Evolutionary conservation across 805 yeast genomes (phyloP), one percentile per base, ranked within the genome.

Genomic region (Schizosaccharomyces japonicus): DNA sequence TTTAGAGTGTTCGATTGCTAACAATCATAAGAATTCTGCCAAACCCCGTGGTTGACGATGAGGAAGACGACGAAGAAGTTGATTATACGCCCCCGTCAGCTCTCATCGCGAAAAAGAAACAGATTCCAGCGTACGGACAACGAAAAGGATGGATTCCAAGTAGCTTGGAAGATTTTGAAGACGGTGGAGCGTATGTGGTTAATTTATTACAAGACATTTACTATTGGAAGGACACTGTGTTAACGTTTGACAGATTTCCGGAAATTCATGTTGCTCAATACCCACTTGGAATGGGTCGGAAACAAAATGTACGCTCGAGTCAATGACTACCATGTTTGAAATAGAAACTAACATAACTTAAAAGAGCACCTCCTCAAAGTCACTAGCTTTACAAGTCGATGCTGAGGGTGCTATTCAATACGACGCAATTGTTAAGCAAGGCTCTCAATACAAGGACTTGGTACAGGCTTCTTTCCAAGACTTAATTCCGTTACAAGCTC

Each of bases 401-500:
- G 48, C 52, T 13, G 52, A 58, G 1, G 66, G 66, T 8, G 50
- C 53, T 34, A 53, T 59, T 39, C 53, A 57, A 28, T 62, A 62
- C 51, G 57, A 54, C 39, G 55, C 57, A 5, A 54, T 62, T 29
- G 64, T 63, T 1, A 42, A 50, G 19, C 61, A 58, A 39, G 66
- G 66, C 3, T 63, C 57, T 46, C 50, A 53, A 1, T 19, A 51
- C 3, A 51, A 49, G 10, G 44, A 66, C 28, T 54, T 55, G 8
- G 63, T 64, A 13, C 76, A 72, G 51, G 56, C 75, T 0, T 61
- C 71, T 0, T 71, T 72, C 48, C 66, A 68, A 31, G 79, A 73
- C 48, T 68, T 79, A 28, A 68, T 76, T 25, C 84, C 85, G 0
- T 60, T 77, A 45, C 67, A 80, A 52, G 74, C 58, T 56, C 64